Evolutionary conservation across 1,284 basidiomycete genomes (phyloP).

Genomic region (Papiliotrema fonsecae): DNA sequence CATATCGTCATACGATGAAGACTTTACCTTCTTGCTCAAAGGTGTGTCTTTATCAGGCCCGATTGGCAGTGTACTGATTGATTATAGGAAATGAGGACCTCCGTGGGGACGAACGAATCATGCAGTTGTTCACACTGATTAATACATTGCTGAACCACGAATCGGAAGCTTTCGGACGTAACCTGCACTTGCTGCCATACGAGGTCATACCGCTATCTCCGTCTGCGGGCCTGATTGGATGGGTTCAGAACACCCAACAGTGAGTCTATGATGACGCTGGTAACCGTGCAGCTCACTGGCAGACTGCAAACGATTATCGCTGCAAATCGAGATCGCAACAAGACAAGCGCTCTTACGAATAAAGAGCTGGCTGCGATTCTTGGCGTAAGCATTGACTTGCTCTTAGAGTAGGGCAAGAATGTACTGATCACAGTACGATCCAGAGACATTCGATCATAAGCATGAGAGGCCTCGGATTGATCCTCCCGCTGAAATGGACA

Average conservation of each 20-base stretch:
- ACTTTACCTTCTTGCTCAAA: constrained; percentile 42
- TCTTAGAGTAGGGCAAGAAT: background rate
- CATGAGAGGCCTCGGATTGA: constrained; percentile 26
- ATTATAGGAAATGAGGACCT: constrained; percentile 34
- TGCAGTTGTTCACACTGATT: constrained; percentile 45
- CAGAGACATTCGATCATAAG: constrained; percentile 18
- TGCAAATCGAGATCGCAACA: constrained; percentile 30
- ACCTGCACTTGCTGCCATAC: constrained; percentile 38
- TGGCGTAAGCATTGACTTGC: constrained; percentile 21
- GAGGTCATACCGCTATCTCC: constrained; percentile 39
- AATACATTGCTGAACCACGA: constrained; percentile 41
- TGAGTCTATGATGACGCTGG: constrained; percentile 9
- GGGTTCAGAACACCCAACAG: constrained; percentile 43
- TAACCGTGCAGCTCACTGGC: constrained; percentile 1
- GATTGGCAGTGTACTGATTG: background rate
- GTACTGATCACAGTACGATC: constrained; percentile 23
- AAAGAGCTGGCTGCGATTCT: constrained; percentile 38
- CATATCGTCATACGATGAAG: constrained; percentile 26
- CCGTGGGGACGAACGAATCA: constrained; percentile 42
- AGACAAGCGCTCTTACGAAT: constrained; percentile 25
- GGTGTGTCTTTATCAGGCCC: constrained; percentile 17
- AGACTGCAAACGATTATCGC: constrained; percentile 36
- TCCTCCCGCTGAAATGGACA: constrained; percentile 27
- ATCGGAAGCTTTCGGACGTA: constrained; percentile 34
- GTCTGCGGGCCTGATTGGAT: constrained; percentile 35